Evolutionary conservation across 345 rosid species (phyloP).

Genomic region (Bretschneidera sinensis): DNA sequence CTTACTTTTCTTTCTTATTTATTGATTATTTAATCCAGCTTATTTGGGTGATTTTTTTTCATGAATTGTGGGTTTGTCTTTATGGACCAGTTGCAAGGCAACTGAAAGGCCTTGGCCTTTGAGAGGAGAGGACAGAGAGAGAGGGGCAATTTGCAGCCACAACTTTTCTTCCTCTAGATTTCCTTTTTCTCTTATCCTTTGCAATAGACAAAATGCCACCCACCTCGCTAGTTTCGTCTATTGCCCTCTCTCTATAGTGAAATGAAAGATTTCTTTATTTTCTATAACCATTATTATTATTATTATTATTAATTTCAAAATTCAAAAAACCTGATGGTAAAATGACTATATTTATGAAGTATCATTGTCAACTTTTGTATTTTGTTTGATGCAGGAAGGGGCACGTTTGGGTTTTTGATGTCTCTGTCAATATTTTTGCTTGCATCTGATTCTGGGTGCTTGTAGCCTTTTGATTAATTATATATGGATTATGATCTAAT

Average conservation of each 20-base stretch:
- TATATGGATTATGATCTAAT: neutral
- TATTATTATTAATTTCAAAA: no score
- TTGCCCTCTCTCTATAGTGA: conserved; percentile 19
- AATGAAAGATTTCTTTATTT: no score
- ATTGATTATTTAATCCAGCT: neutral
- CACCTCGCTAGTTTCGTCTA: conserved; percentile 34
- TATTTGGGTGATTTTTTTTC: neutral
- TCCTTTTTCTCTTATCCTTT: conserved; percentile 14
- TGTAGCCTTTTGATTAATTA: no score
- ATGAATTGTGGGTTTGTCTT: conserved; percentile 2
- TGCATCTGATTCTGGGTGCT: no score
- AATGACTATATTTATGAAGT: no score
- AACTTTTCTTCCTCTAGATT: conserved; percentile 31
- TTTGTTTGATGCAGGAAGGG: no score
- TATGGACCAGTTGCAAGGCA: conserved; percentile 5
- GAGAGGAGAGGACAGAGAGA: conserved; percentile 14
- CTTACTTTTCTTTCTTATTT: neutral
- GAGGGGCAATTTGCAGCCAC: conserved; percentile 58
- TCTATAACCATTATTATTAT: no score
- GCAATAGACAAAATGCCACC: conserved; percentile 29
- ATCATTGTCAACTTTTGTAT: no score
- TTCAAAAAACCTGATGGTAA: no score
- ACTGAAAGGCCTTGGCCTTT: conserved; percentile 8
- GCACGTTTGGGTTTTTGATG: no score
- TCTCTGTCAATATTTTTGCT: no score